Evolutionary conservation across 371 early-diverging fungal genomes (phyloP).

Genomic region (Agmasoma carcini): DNA sequence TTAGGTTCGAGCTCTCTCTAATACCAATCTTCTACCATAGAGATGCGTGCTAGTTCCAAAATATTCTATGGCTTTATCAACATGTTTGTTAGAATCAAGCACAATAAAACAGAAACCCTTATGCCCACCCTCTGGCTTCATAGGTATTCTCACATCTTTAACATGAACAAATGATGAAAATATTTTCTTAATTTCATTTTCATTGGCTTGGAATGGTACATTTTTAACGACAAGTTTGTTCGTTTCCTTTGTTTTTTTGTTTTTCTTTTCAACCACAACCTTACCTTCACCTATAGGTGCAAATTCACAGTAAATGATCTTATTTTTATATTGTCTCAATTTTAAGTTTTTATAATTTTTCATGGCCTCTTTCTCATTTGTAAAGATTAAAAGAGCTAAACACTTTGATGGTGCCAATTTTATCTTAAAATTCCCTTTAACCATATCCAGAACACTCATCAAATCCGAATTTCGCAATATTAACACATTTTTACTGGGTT

Average conservation of each 20-base stretch:
- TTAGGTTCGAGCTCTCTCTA: slow-evolving; percentile 57
- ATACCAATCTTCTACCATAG: slow-evolving; percentile 85
- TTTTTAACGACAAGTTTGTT: slow-evolving; percentile 78
- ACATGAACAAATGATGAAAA: slow-evolving; percentile 75
- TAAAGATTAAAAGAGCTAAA: slow-evolving; percentile 49
- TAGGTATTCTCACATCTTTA: slow-evolving; percentile 79
- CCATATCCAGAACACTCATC: slow-evolving; percentile 17
- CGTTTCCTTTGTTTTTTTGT: slow-evolving; percentile 19
- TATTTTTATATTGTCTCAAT: slow-evolving; percentile 44
- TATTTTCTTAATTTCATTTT: slow-evolving; percentile 72
- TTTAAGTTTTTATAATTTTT: slow-evolving; percentile 41
- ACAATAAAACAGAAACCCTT: slow-evolving; percentile 95
- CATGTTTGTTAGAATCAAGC: slow-evolving; percentile 75
- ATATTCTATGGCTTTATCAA: slow-evolving; percentile 67
- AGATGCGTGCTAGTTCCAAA: slow-evolving; percentile 74
- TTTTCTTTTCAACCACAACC: slow-evolving; percentile 57
- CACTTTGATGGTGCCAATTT: slow-evolving; percentile 49
- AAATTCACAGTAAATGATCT: slow-evolving; percentile 52
- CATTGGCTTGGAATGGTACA: slow-evolving; percentile 90
- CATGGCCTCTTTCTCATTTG: slow-evolving; percentile 40
- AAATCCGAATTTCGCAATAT: slow-evolving; percentile 41
- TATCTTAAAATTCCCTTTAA: slow-evolving; percentile 16
- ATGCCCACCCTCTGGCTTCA: slow-evolving; percentile 74
- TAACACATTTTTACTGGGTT: slow-evolving; percentile 22
- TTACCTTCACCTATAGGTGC: slow-evolving; percentile 55